Percentiles rank a stretch among this genome's conserved stretches.
Conservation (phyloP, 2,329 filamentous ascomycete genomes). For the Fusarium citri region DNA sequence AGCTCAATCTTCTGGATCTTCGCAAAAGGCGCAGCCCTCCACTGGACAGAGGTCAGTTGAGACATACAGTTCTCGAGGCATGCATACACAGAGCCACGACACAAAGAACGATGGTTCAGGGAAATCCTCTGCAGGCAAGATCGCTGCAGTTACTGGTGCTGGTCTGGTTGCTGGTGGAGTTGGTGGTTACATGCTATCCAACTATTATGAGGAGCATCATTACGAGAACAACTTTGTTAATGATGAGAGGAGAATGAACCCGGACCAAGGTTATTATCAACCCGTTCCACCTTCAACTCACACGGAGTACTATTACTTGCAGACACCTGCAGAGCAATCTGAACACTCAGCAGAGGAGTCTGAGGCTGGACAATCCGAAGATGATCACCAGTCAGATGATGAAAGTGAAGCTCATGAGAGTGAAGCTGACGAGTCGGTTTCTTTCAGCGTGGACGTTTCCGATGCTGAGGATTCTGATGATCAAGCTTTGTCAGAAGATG, state of each 20-base stretch:
- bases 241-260: neutral
- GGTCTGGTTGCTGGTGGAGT: neutral
- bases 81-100: neutral
- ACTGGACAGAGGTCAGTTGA: neutral
- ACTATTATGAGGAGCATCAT: neutral
- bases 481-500: neutral
- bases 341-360: neutral
- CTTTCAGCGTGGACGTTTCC: neutral
- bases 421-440: neutral
- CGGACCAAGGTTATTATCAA: neutral
- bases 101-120: neutral
- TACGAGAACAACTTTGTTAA: neutral
- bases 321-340: neutral
- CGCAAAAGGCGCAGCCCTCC: neutral
- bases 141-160: neutral
- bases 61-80: neutral
- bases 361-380: neutral
- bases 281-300: neutral
- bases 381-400: neutral
- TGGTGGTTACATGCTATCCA: conserved; percentile 6
- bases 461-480: neutral
- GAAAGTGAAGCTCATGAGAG: neutral
- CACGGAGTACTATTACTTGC: neutral
- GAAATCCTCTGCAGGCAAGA: neutral
- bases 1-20: neutral